Percentiles rank a stretch among this genome's conserved stretches.
These are phyloP conservation scores for Pseudocercospora pini-densiflorae DNA, from an alignment of 2,329 filamentous ascomycete species.

Conservation along the genomic window DNA sequence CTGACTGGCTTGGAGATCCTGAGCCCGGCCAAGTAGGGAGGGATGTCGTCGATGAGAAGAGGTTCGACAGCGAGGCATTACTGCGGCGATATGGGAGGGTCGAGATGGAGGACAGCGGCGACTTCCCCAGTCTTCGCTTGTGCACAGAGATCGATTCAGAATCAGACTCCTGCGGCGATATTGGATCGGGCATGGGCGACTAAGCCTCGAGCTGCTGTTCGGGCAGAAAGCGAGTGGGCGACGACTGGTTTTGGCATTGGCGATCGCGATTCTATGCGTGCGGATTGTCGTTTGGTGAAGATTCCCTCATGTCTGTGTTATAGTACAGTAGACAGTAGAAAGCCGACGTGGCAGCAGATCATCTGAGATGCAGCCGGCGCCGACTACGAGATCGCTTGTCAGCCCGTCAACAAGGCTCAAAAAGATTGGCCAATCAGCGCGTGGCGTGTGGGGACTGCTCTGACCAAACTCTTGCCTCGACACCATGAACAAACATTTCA, in stretches of 20 bases:
- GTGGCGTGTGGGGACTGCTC: neutral
- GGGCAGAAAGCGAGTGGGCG: conserved; percentile 18
- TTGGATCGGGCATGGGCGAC: conserved; percentile 11
- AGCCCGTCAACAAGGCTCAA: neutral
- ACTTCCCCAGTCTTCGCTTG: conserved; percentile 60
- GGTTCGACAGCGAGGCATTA: conserved; percentile 56
- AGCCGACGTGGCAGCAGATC: neutral
- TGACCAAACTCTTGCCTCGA: conserved; percentile 2
- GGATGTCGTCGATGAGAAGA: conserved; percentile 57
- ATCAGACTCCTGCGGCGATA: conserved; percentile 70
- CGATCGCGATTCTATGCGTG: conserved; percentile 10
- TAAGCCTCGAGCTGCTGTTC: conserved; percentile 19
- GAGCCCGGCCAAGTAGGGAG: conserved; percentile 43
- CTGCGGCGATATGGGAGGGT: conserved; percentile 59
- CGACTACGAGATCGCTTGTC: neutral
- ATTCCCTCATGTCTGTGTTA: neutral
- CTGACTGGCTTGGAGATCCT: conserved; percentile 44
- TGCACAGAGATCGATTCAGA: conserved; percentile 64
- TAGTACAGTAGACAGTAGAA: neutral
- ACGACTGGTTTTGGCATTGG: conserved; percentile 15
- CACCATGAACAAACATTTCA: neutral
- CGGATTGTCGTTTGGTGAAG: neutral
- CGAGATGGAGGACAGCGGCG: conserved; percentile 63
- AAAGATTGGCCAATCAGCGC: neutral
- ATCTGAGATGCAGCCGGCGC: neutral